phyloP scores from a whole-genome alignment of 169 alveolate genomes.

The Toxoplasma gondii region DNA sequence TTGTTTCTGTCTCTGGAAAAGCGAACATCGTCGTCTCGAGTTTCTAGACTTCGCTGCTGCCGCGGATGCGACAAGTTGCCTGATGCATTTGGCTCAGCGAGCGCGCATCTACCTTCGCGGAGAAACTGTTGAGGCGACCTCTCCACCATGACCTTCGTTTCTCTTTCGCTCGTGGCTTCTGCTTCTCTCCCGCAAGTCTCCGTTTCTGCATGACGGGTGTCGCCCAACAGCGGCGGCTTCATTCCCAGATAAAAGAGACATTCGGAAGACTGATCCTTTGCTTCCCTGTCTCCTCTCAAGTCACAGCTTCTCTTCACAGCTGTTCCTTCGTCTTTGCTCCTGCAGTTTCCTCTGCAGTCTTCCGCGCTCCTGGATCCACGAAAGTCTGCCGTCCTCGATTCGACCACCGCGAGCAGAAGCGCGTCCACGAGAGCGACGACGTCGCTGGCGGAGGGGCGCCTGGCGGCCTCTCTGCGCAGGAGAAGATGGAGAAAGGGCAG shows the following conservation, averaged over 20 bases:
- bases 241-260: too few relatives aligned
- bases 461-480: constrained; percentile 14
- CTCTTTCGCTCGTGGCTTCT: too few relatives aligned
- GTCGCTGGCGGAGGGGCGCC: constrained; percentile 32
- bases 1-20: too few relatives aligned
- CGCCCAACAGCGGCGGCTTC: background rate
- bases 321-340: constrained; percentile 1
- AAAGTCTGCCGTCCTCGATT: background rate
- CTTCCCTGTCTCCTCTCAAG: background rate
- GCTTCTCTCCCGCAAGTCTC: too few relatives aligned
- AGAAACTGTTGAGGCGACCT: too few relatives aligned
- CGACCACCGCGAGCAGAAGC: background rate
- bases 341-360: background rate
- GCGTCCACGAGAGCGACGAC: constrained; percentile 21
- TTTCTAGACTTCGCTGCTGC: too few relatives aligned
- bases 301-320: background rate
- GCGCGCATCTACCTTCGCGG: too few relatives aligned
- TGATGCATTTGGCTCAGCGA: too few relatives aligned
- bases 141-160: too few relatives aligned
- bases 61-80: too few relatives aligned
- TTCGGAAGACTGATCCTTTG: background rate
- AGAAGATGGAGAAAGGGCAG: background rate
- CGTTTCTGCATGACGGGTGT: background rate
- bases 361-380: background rate
- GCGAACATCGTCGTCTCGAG: too few relatives aligned